Base-by-base conservation (phyloP, 2,329 filamentous ascomycete genomes). In the Alternaria novae-zelandiae region DNA sequence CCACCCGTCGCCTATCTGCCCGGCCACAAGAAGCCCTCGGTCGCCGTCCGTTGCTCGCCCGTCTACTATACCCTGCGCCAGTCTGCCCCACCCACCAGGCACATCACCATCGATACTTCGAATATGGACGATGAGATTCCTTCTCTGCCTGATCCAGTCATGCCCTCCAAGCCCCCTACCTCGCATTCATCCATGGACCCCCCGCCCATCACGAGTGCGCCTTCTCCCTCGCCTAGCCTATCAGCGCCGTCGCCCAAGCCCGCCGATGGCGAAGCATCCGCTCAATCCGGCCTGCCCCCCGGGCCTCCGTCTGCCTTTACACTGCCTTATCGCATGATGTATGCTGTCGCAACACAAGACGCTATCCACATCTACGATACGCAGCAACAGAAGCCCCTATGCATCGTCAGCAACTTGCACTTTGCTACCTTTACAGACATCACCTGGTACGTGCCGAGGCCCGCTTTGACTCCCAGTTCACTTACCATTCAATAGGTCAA, bases 351-450 rank as follows among this genome's bases (percentile, higher is more conserved):
- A 8, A 99, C 96, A 0, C 95, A 98, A 77, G 96, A 99, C 81
- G 92, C 96, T 0, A 92, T 99, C 5, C 84, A 97, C 46, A 86
- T 99, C 21, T 99, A 99, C 76, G 96, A 99, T 80, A 99, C 96
- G 0, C 96, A 99, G 76, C 96, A 99, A 77, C 91, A 94, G 74
- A 96, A 93, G 8, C 96, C 96, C 3, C 84, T 99, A 36, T 97
- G 94, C 77, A 87, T 98, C 43, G 95, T 99, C 53, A 98, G 94
- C 86, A 99, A 99, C 75, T 82, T 99, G 68, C 96, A 99, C 80
- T 97, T 95, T 79, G 94, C 96, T 5, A 98, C 96, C 0, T 99
- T 99, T 76, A 99, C 96, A 0, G 96, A 99, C 78, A 83, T 99
- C 63, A 91, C 93, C 32, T 99, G 96, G 96, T 97, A 88, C 4